Evolutionary conservation across 805 yeast genomes (phyloP).

Genomic region (Hermanozyma aechmeae): DNA sequence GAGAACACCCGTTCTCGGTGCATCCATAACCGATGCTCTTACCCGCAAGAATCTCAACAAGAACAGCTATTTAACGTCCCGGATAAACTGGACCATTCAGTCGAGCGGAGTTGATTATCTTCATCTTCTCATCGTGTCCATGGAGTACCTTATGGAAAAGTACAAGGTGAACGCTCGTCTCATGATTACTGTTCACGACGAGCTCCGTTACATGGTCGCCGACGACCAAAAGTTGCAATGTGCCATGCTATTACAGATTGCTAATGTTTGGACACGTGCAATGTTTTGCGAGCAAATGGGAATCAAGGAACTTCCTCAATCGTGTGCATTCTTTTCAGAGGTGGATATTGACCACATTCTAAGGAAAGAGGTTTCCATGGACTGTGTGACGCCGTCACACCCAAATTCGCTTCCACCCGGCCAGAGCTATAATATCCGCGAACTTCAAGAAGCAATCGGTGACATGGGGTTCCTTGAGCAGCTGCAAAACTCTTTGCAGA

Average conservation of each 20-base stretch:
- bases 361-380: constrained; percentile 87
- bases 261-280: constrained; percentile 93
- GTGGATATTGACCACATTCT: constrained; percentile 85
- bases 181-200: constrained; percentile 89
- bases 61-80: constrained; percentile 68
- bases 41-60: constrained; percentile 53
- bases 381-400: constrained; percentile 87
- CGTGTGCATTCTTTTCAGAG: constrained; percentile 91
- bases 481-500: neutral
- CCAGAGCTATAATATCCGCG: constrained; percentile 55
- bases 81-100: constrained; percentile 97
- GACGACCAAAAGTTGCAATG: constrained; percentile 67
- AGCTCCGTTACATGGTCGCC: constrained; percentile 70
- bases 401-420: constrained; percentile 62
- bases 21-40: constrained; percentile 84
- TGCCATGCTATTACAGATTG: constrained; percentile 77
- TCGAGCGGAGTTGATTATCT: constrained; percentile 96
- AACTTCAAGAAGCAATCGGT: constrained; percentile 6
- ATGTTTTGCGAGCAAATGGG: constrained; percentile 92
- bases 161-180: constrained; percentile 69
- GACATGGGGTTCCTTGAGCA: too few relatives aligned
- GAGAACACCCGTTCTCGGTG: constrained; percentile 85
- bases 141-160: constrained; percentile 68
- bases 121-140: constrained; percentile 73
- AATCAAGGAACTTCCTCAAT: constrained; percentile 80